A percentile compares a stretch with the other conserved stretches of the same genome.
Conservation (phyloP, 495 filamentous ascomycete genomes). For the Ramalina intermedia region DNA sequence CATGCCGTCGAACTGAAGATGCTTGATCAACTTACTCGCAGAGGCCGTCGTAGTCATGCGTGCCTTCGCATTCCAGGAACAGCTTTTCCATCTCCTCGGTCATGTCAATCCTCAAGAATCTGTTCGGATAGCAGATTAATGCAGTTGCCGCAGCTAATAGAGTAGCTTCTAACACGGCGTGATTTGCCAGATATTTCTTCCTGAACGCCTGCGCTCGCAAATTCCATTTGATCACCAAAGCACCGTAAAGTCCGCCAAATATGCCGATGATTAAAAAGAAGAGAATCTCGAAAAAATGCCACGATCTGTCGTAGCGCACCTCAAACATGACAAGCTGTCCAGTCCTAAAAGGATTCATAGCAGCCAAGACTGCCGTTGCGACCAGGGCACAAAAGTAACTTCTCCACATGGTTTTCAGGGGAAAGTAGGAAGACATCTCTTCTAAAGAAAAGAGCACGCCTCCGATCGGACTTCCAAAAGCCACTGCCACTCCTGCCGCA, state of each 20-base stretch:
- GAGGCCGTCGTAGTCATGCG: constrained; percentile 78
- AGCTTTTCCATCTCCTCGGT: constrained; percentile 98
- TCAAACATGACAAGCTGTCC: constrained; percentile 99
- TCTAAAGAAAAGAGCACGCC: constrained; percentile 94
- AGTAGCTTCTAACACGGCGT: constrained; percentile 79
- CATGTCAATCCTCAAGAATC: constrained; percentile 95
- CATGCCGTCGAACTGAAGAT: neutral
- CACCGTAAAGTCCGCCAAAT: constrained; percentile 91
- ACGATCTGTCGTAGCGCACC: constrained; percentile 85
- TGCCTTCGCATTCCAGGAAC: constrained; percentile 88
- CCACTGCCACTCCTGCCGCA: constrained; percentile 88
- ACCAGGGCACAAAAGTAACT: constrained; percentile 97
- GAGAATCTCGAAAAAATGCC: constrained; percentile 93
- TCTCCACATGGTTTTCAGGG: constrained; percentile 93
- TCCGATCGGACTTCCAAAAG: constrained; percentile 94
- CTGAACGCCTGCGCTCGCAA: constrained; percentile 79
- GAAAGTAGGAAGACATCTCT: constrained; percentile 97
- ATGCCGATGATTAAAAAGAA: constrained; percentile 87
- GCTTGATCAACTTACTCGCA: constrained; percentile 50
- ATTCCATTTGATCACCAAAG: constrained; percentile 98
- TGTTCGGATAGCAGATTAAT: constrained; percentile 88
- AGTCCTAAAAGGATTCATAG: constrained; percentile 94
- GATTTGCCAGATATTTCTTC: constrained; percentile 79
- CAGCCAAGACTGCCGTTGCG: constrained; percentile 82
- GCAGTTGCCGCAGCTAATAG: constrained; percentile 72